These are phyloP conservation scores for Pseudoturritis turrita DNA, from an alignment of 345 rosid genomes.

Conservation along the genomic window DNA sequence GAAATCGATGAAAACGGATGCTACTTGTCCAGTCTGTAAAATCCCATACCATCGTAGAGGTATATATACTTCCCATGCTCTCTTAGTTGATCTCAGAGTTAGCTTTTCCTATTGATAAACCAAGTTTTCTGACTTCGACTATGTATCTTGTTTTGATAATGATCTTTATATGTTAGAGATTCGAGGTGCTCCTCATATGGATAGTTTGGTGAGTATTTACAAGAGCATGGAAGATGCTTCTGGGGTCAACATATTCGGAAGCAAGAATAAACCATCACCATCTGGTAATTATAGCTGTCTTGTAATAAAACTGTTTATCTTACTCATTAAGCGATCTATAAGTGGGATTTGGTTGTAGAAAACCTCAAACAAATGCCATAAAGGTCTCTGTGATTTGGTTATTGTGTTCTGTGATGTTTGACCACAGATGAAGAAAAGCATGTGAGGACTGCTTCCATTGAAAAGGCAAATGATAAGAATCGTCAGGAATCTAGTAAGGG, in stretches of 20 bases:
- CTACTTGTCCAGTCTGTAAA: slow-evolving; percentile 83
- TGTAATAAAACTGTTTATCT: neutral
- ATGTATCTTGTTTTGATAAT: neutral
- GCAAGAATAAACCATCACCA: slow-evolving; percentile 41
- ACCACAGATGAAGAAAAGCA: slow-evolving; percentile 40
- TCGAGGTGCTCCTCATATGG: slow-evolving; percentile 93
- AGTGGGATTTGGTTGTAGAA: neutral
- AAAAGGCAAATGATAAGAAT: slow-evolving; percentile 2
- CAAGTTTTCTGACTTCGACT: neutral
- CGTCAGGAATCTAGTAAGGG: slow-evolving; percentile 20
- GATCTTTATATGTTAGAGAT: slow-evolving; percentile 47
- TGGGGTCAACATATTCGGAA: slow-evolving; percentile 54
- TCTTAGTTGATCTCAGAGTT: neutral
- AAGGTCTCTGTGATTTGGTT: too few species aligned
- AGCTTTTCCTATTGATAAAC: neutral
- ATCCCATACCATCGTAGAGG: slow-evolving; percentile 74
- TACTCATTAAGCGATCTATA: neutral
- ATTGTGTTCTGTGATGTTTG: neutral
- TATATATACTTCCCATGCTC: slow-evolving; percentile 25
- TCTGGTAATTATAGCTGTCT: slow-evolving; percentile 49
- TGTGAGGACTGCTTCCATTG: slow-evolving; percentile 17
- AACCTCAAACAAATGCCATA: too few species aligned
- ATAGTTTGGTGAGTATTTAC: slow-evolving; percentile 78
- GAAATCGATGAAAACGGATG: slow-evolving; percentile 71
- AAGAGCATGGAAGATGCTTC: slow-evolving; percentile 89